Percentiles rank a stretch among this genome's conserved stretches.
Conservation (phyloP, 371 early-diverging fungal genomes). For the Mucor saturninus region DNA sequence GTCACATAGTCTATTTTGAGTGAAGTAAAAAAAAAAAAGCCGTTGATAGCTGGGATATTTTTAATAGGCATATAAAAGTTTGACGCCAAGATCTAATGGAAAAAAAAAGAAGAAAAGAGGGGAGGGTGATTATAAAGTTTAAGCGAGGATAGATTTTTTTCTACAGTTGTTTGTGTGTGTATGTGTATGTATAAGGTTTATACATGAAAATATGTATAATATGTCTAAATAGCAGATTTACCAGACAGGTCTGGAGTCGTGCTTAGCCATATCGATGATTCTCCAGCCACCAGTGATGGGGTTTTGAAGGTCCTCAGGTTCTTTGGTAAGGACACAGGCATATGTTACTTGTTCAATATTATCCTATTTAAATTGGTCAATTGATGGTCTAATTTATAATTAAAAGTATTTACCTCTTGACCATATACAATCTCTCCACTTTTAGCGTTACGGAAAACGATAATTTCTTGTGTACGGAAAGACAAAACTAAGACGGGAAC, state of each 20-base stretch:
- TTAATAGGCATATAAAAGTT: neutral
- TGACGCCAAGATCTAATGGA: slow-evolving; percentile 1
- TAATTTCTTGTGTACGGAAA: slow-evolving; percentile 93
- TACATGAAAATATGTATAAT: neutral
- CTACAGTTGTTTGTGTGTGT: neutral
- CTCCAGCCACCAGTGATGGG: slow-evolving; percentile 92
- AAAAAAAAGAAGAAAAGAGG: neutral
- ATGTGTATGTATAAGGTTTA: neutral
- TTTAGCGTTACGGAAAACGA: slow-evolving; percentile 87
- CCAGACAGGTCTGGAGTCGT: slow-evolving; percentile 71
- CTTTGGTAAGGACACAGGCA: slow-evolving; percentile 88
- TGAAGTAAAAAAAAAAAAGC: neutral
- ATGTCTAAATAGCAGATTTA: slow-evolving; percentile 26
- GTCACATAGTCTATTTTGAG: neutral
- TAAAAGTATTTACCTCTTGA: slow-evolving; percentile 59
- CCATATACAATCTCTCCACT: slow-evolving; percentile 87
- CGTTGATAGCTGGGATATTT: slow-evolving; percentile 2
- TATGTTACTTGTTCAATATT: slow-evolving; percentile 87
- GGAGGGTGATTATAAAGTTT: slow-evolving; percentile 2
- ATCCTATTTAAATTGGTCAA: slow-evolving; percentile 51
- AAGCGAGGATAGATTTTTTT: slow-evolving; percentile 1
- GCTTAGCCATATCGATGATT: slow-evolving; percentile 90
- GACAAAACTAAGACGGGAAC: slow-evolving; percentile 88
- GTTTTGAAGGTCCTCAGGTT: slow-evolving; percentile 84
- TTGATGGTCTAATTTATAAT: neutral